Percentiles rank a stretch among this genome's conserved stretches.
Evolutionary conservation across 331 rosid species (phyloP).

Genomic region (Acacia pycnantha): DNA sequence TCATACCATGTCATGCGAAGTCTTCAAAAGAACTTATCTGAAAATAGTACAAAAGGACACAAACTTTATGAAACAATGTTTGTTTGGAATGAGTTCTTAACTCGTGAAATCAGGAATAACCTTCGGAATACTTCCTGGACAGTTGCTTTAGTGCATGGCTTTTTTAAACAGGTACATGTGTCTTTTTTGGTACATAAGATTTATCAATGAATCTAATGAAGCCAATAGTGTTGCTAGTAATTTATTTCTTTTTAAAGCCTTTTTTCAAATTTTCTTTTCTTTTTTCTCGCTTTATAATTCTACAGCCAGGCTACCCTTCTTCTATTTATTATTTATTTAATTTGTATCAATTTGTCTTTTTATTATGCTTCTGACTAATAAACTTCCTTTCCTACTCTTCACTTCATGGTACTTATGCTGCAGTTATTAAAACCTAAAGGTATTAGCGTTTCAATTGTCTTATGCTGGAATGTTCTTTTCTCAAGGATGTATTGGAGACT

Average conservation of each 20-base stretch:
- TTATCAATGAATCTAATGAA: slow-evolving; percentile 19
- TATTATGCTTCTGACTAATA: not conserved
- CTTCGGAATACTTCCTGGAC: slow-evolving; percentile 90
- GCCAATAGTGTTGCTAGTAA: slow-evolving; percentile 13
- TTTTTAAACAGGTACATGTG: slow-evolving; percentile 77
- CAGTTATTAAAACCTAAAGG: slow-evolving; percentile 23
- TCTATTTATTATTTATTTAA: slow-evolving; percentile 7
- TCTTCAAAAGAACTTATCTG: slow-evolving; percentile 82
- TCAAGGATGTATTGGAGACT: slow-evolving; percentile 20
- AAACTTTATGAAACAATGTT: slow-evolving; percentile 78
- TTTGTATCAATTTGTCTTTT: not conserved
- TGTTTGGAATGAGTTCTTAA: slow-evolving; percentile 97
- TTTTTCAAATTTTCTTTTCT: not conserved
- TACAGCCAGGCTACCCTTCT: not conserved
- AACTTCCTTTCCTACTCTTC: slow-evolving; percentile 15
- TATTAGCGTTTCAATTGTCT: slow-evolving; percentile 26
- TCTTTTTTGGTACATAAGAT: slow-evolving; percentile 14
- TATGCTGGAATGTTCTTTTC: slow-evolving; percentile 24
- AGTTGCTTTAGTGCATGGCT: slow-evolving; percentile 90
- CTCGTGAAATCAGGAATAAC: slow-evolving; percentile 75
- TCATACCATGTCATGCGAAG: slow-evolving; percentile 91
- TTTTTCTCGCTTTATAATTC: not conserved
- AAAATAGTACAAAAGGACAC: slow-evolving; percentile 47
- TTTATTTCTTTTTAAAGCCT: not conserved
- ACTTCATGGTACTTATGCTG: not conserved